Percentiles rank a stretch among this genome's conserved stretches.
These are phyloP conservation scores for Boletellus emodensis DNA, from an alignment of 768 basidiomycete species.

Conservation along the genomic window DNA sequence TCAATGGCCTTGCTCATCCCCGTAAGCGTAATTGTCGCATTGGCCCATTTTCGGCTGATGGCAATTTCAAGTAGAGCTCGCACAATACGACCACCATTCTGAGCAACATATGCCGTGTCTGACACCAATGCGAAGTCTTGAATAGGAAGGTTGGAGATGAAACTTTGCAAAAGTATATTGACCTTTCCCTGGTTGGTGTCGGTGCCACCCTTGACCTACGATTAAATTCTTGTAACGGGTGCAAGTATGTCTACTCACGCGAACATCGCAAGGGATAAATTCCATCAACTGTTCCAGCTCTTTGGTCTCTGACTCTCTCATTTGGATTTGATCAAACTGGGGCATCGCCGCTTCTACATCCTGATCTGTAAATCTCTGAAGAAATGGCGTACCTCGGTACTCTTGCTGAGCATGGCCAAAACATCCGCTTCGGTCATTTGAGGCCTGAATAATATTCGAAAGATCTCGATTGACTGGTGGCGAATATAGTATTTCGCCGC, in stretches of 20 bases:
- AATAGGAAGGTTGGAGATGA: slow-evolving; percentile 73
- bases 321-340: slow-evolving; percentile 92
- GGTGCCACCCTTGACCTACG: slow-evolving; percentile 51
- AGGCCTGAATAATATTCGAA: slow-evolving; percentile 71
- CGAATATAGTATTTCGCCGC: slow-evolving; percentile 96
- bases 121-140: slow-evolving; percentile 97
- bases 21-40: slow-evolving; percentile 72
- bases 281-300: slow-evolving; percentile 74
- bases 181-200: slow-evolving; percentile 77
- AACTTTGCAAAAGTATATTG: slow-evolving; percentile 90
- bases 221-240: not conserved
- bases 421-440: slow-evolving; percentile 94
- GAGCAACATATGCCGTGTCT: slow-evolving; percentile 89
- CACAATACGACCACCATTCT: slow-evolving; percentile 91
- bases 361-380: not conserved
- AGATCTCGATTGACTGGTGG: slow-evolving; percentile 79
- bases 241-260: slow-evolving; percentile 41
- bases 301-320: slow-evolving; percentile 82
- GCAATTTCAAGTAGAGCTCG: slow-evolving; percentile 95
- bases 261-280: slow-evolving; percentile 73
- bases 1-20: slow-evolving; percentile 92
- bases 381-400: slow-evolving; percentile 68
- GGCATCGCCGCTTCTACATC: not conserved
- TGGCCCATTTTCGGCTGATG: slow-evolving; percentile 89
- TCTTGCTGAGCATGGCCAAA: slow-evolving; percentile 78